Conservation (phyloP, 1,284 basidiomycete genomes). For the Chalciporus sp. region DNA sequence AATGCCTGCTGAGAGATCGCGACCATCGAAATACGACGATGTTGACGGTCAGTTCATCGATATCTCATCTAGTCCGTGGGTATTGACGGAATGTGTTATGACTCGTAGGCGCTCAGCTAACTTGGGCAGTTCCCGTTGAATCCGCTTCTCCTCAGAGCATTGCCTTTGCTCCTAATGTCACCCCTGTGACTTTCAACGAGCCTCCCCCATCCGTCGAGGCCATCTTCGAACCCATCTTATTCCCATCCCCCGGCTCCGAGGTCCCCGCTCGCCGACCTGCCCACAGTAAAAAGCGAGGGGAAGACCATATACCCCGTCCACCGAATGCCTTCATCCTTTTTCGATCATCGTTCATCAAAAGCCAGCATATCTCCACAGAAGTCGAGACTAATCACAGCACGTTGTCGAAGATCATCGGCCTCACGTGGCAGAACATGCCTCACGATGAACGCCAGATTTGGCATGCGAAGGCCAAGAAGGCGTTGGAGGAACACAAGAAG, state of each 20-base stretch:
- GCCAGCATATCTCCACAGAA: slow-evolving; percentile 70
- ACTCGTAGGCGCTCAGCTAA: slow-evolving; percentile 47
- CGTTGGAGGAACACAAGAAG: slow-evolving; percentile 66
- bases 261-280: slow-evolving; percentile 39
- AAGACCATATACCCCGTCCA: slow-evolving; percentile 82
- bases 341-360: slow-evolving; percentile 78
- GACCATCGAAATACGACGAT: slow-evolving; percentile 44
- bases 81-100: slow-evolving; percentile 20
- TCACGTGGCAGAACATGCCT: slow-evolving; percentile 74
- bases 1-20: slow-evolving; percentile 62
- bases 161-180: slow-evolving; percentile 61
- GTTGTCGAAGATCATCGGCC: slow-evolving; percentile 69
- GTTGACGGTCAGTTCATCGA: slow-evolving; percentile 43
- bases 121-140: slow-evolving; percentile 55
- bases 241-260: slow-evolving; percentile 44
- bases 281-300: slow-evolving; percentile 67
- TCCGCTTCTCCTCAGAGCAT: slow-evolving; percentile 44
- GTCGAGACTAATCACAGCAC: slow-evolving; percentile 84
- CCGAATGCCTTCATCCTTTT: slow-evolving; percentile 91
- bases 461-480: slow-evolving; percentile 66
- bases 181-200: slow-evolving; percentile 62
- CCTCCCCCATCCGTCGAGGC: slow-evolving; percentile 35
- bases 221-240: slow-evolving; percentile 41
- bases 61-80: not conserved
- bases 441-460: slow-evolving; percentile 70